Percentiles rank a stretch among this genome's conserved stretches.
These are phyloP conservation scores for Funneliformis caledonium DNA, from an alignment of 371 early-diverging fungal genomes.

Conservation along the genomic window DNA sequence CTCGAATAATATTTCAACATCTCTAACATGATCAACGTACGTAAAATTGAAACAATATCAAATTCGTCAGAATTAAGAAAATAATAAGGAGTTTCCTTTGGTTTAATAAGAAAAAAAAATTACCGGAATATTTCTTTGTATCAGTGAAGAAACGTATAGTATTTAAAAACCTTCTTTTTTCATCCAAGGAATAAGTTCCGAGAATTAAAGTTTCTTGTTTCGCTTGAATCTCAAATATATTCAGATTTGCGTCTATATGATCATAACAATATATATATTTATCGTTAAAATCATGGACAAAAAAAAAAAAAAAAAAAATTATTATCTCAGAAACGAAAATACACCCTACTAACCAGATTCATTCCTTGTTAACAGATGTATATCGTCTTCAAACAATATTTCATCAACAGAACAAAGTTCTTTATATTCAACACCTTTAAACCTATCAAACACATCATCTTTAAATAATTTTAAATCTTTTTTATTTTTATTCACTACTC, in stretches of 20 bases:
- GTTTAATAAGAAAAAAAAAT: neutral
- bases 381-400: neutral
- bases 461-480: neutral
- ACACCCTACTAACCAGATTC: neutral
- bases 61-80: too few relatives aligned
- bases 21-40: neutral
- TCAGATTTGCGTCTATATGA: neutral
- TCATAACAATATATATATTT: neutral
- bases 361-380: neutral
- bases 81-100: too few relatives aligned
- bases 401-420: neutral
- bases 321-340: too few relatives aligned
- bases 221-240: neutral
- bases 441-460: neutral
- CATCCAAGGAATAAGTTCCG: neutral
- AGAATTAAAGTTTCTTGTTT: neutral
- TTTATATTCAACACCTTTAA: neutral
- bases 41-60: neutral
- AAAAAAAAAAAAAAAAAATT: too few relatives aligned
- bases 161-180: neutral
- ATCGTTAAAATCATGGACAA: too few relatives aligned
- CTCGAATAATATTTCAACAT: too few relatives aligned
- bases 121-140: neutral
- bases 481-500: neutral
- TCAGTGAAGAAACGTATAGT: neutral